Base-by-base conservation (phyloP, 257 asterid genomes). In the Jacaranda mimosifolia region DNA sequence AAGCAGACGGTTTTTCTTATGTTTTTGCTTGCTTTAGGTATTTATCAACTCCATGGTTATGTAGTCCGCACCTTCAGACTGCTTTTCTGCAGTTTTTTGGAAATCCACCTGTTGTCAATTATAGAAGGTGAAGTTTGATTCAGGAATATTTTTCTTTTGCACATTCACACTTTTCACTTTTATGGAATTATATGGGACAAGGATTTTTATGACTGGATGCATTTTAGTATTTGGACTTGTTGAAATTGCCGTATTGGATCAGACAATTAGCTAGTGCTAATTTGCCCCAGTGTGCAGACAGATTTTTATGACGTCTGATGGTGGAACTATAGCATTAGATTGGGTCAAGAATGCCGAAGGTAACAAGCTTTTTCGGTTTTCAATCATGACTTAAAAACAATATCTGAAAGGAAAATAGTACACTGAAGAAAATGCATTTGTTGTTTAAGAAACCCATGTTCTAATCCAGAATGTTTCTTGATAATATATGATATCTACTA, bases 61-160 rank as follows among this genome's bases (percentile, higher is more conserved):
- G 94, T 67, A 92, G 98, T 81, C 98, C 98, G 49, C 97, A 92
- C 81, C 84, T 94, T 62, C 98, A 94, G 94, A 92, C 98, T 67
- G 68, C 74, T 4, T 94, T 92, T 69, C 14, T 94, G 35, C 86
- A 88, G 70, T 91, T 82, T 74, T 88, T 88, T 17, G 98, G 97
- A 46, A 92, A 90, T 63, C 65, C 93, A n/a, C 98, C 98, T 10
- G 72, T 63, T 60, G 85, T 82, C 74, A 81, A 79, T 42, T 92
- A 94, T 81, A 87, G 85, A 83, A 92, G 98, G 97, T 94, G 85
- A 75, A 4, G 58, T 70, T 74, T 60, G 46, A 52, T 63, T 74
- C 43, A 55, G 32, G 48, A 65, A 19, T 63, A 26, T 12, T 36
- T 1, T 17, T 32, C 2, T 63, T 53, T n/a, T 63, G 43, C 58